Base-by-base conservation (phyloP, 179 eudicot species). In the Gypsophila paniculata region DNA sequence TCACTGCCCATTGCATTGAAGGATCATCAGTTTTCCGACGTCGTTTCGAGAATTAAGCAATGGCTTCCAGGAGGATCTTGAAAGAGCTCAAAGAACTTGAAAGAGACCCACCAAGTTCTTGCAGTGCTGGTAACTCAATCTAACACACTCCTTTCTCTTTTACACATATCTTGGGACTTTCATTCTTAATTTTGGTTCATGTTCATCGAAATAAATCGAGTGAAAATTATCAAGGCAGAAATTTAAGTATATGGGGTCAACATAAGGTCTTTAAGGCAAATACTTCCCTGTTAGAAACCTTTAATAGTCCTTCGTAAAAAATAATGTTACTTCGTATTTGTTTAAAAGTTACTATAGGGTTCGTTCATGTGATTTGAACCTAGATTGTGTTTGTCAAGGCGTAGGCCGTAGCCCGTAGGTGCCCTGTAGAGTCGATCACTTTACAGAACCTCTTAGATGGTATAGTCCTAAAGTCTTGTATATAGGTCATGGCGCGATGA, bases 41-140 rank as follows among this genome's bases (percentile, higher is more conserved):
- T 59, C 36, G 14, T 61, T 58, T 15, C 42, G 54, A 53, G 4
- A 61, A n/a, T 54, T 2, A 22, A 11, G 54, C 38, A 64, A 88
- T 89, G 94, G 91, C 94, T 54, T 85, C 87, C 4, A 76, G 72
- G 73, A 77, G 91, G 69, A 89, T 86, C 70, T 48, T 82, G 72
- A 88, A 85, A 82, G 90, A 88, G 83, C 87, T 89, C 42, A 86
- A 84, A 83, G 94, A 89, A 49, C 85, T 89, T 59, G 89, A 87
- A 77, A 79, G 91, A 78, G 94, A 89, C 74, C 94, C 94, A 0
- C 94, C 94, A 18, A 77, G 89, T 61, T 89, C 94, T 46, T 89
- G 94, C 85, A 89, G 94, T 61, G 94, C 94, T 75, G 94, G 94
- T 85, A 73, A 65, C 22, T 11, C 13, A 36, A 21, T 15, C 4